Base-by-base conservation (phyloP, 2,329 filamentous ascomycete species). In the Sporothrix dimorphospora region DNA sequence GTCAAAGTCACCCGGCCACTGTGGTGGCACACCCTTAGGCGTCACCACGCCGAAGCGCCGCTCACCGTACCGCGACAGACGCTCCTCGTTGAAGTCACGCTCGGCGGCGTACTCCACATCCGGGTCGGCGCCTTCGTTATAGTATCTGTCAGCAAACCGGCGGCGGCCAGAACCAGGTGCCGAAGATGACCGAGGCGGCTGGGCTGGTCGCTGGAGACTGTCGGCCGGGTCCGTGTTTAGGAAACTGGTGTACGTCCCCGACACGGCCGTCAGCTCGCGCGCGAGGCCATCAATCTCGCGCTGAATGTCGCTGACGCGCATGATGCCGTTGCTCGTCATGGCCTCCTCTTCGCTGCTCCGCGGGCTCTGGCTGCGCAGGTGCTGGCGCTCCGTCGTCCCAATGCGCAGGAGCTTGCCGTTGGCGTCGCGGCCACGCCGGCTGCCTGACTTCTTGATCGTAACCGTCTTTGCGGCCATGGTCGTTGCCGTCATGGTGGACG, bases 291-390 rank as follows among this genome's bases (percentile, higher is more conserved):
- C 74, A 34, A 79, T 78, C 73, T 79, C 78, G 9, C 78, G 71
- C 74, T 79, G 77, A 57, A 79, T 75, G 59, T 77, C 76, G 68
- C 77, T 78, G 34, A 79, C 76, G 4, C 76, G 79, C 79, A 81
- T 77, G 61, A 80, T 80, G 40, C 79, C 80, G 71, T 80, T 78
- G 73, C 72, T 77, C 3, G 79, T 80, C 80, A 81, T 80, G 34
- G 78, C 76, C 73, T 80, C 78, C 68, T 81, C 79, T 63, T 80
- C 78, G 75, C 79, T 80, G 4, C 75, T 74, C 5, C 78, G 76
- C 3, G 80, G 79, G 14, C 78, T 79, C 34, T 78, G 76, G 69
- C 77, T 77, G 53, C 78, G 76, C 69, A 80, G 38, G 12, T 42
- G 78, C 71, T 77, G 75, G 27, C 72, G 73, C 11, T 75, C 72